Conservation (phyloP, 805 yeast genomes). For the Kuraishia hungarica region DNA sequence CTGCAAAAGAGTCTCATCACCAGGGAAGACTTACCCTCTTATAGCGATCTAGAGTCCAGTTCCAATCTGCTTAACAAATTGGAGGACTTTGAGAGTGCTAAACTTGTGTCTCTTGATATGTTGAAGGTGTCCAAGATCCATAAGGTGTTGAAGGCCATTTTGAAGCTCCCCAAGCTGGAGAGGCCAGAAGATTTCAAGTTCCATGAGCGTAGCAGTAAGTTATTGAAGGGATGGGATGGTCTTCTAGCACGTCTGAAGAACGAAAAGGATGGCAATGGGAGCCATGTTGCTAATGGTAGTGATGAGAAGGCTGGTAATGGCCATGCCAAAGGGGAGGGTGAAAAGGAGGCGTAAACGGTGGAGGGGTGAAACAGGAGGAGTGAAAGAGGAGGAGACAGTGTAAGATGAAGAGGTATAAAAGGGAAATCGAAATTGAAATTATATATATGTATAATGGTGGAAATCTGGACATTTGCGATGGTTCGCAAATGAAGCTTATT, state of each 20-base stretch:
- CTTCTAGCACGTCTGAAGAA: conserved; percentile 25
- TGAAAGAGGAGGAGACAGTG: background rate
- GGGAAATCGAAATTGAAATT: no score
- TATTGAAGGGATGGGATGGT: conserved; percentile 32
- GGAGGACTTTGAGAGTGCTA: conserved; percentile 26
- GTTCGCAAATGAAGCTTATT: background rate
- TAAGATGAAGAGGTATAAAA: no score
- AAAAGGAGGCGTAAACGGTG: background rate
- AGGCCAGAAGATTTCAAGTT: conserved; percentile 35
- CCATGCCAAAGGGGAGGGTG: background rate
- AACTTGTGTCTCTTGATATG: conserved; percentile 25
- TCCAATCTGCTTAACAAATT: conserved; percentile 30
- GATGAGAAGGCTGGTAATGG: background rate
- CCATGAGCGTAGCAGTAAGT: conserved; percentile 33
- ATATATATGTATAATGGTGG: background rate
- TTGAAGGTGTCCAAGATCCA: conserved; percentile 38
- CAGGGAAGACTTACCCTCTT: conserved; percentile 30
- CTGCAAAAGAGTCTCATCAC: conserved; percentile 42
- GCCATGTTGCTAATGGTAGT: background rate
- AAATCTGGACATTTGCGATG: background rate
- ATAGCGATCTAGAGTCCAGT: conserved; percentile 33
- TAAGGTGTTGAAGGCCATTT: conserved; percentile 41
- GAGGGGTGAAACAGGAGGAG: no score
- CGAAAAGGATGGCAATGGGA: background rate
- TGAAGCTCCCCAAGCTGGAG: conserved; percentile 29